Base-by-base conservation (phyloP, 2,329 filamentous ascomycete species). In the Sphaerulina musiva region DNA sequence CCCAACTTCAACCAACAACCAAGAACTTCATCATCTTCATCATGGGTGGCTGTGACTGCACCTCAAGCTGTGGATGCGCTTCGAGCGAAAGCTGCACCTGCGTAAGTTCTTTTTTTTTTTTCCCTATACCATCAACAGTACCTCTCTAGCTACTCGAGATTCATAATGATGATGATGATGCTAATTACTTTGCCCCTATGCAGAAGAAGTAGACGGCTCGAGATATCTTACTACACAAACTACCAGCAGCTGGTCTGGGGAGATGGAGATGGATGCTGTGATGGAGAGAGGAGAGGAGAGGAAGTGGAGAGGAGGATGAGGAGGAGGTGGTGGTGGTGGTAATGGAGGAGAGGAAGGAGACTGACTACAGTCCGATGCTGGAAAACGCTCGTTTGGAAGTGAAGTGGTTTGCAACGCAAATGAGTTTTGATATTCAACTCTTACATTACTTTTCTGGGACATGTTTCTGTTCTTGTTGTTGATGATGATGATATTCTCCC, bases 21-120 rank as follows among this genome's bases (percentile, higher is more conserved):
- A 20, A 20, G 2, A 20, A 20, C 20, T 20, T 20, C 49, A 51
- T 50, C 48, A 53, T 57, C 49, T 60, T 64, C 60, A 68, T 52
- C 49, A 69, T 67, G 66, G 66, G 63, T 60, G 58, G 61, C 57
- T 69, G 64, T 59, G 56, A 55, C 41, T 51, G 59, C 51, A 67
- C 66, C 62, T 51, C 57, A 48, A 56, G 54, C 57, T 68, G 65
- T 62, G 51, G 53, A 46, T 68, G 65, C 60, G 57, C 59, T 17
- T 49, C 41, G 54, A 61, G 58, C 47, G 60, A 60, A 47, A 62
- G 53, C 59, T 69, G 66, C 66, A 62, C 48, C 54, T 69, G 66
- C 66, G 65, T 66, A 62, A 48, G 65, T 62, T 39, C 7, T 53
- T 26, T 26, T 26, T 26, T 26, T 26, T 26, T 4, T 26, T 2